Base-by-base conservation (phyloP, 805 yeast genomes). In the Wickerhamiella musiphila region DNA sequence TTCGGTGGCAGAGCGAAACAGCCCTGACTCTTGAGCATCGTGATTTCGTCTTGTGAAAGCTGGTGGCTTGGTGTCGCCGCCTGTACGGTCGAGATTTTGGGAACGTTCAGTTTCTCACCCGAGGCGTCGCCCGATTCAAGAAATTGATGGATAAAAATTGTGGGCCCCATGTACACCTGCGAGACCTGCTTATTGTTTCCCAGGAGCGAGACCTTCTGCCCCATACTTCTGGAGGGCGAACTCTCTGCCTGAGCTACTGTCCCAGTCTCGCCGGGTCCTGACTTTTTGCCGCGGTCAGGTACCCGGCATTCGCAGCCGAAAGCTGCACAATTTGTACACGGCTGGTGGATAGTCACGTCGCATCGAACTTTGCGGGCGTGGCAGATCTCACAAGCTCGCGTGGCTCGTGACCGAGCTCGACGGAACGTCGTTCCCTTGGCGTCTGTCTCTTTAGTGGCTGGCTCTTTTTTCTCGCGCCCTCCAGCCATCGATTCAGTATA, bases 351-450 rank as follows among this genome's bases (percentile, higher is more conserved):
- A 10, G 61, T 75, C 35, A 55, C 58, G 35, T 55, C 59, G 54
- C 92, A 78, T 22, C 83, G 65, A n/a, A 78, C 90, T 45, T 78
- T 78, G 22, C 90, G 59, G 6, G 74, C 65, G 34, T 81, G 71
- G 47, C 90, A 78, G n/a, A 77, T 76, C 25, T 68, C 65, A 47
- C 90, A 77, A 2, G 84, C 86, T 29, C 79, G 54, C 6, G 77
- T 57, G 0, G 82, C 77, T 32, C 84, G 56, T 29, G 77, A 44
- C 11, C 47, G 39, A 11, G 43, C 45, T 12, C 66, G 40, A 72
- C 46, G 37, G 26, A 42, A 35, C 14, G 36, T 33, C 28, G 18
- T 22, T 14, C 25, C 24, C 10, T 32, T 33, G n/a, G 29, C 23
- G 9, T 29, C 26, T 3, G 18, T n/a, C 5, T 13, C 30, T 17